A percentile compares a stretch with the other conserved stretches of the same genome.
phyloP scores from a whole-genome alignment of 176 grass and related monocot species.

The Hordeum marinum region DNA sequence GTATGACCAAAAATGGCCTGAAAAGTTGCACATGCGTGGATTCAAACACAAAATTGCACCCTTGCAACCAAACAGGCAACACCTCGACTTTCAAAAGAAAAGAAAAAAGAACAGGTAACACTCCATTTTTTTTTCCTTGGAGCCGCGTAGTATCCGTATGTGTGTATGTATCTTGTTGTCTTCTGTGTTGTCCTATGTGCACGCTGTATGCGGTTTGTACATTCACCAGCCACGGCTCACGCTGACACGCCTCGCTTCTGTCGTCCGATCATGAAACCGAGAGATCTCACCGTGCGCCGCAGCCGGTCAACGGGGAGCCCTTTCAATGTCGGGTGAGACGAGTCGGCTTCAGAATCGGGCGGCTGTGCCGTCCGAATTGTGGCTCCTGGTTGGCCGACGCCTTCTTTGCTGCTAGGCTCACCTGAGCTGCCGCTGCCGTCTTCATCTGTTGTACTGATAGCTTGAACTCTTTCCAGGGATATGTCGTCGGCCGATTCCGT shows the following conservation, averaged over 20 bases:
- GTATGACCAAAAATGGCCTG: not conserved
- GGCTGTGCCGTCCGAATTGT: too few relatives aligned
- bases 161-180: not conserved
- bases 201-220: not conserved
- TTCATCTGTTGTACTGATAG: constrained; percentile 6
- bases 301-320: constrained; percentile 45
- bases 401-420: constrained; percentile 27
- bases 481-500: not conserved
- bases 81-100: too few relatives aligned
- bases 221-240: constrained; percentile 25
- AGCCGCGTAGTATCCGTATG: not conserved
- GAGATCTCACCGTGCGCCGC: constrained; percentile 19
- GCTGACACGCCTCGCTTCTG: constrained; percentile 35
- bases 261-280: constrained; percentile 32
- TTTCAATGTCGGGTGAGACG: constrained; percentile 50
- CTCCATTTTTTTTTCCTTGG: too few relatives aligned
- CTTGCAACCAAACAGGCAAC: constrained; percentile 6
- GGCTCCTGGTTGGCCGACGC: not conserved
- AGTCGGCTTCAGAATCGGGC: not conserved
- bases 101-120: too few relatives aligned
- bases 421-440: constrained; percentile 10
- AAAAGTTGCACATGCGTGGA: not conserved
- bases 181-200: not conserved
- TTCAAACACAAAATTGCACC: constrained; percentile 18
- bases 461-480: constrained; percentile 21